Base-by-base conservation (phyloP, 1,284 basidiomycete species). In the Phylloboletellus chloephorus region DNA sequence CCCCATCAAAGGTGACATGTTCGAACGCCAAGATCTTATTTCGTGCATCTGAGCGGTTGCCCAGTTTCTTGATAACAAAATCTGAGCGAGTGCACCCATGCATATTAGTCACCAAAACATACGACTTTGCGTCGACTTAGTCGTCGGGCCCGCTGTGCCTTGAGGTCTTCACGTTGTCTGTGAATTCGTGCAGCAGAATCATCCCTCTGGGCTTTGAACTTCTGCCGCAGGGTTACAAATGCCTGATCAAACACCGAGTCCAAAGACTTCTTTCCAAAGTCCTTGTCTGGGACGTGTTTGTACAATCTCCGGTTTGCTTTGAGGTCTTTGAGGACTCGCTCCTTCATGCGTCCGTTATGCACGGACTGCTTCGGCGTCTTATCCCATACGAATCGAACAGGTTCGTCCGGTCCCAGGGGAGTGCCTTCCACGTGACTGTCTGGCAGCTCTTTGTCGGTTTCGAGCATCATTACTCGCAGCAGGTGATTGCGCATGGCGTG, bases 321-420 rank as follows among this genome's bases (percentile, higher is more conserved):
- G 39, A 86, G 60, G 52, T 84, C 79, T 5, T 64, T 63, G 17
- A 85, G 54, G 10, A 85, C 57, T 12, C 77, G 75, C 12, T 67
- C 61, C 61, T 81, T 85, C 82, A 85, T 86, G 6, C 72, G 69
- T 5, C 67, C 65, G 45, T 86, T 86, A 50, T 85, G 82, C 15
- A 76, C 67, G 0, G 81, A 84, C 51, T 85, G 80, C 46, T 76
- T 82, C 7, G 72, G 67, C 1, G 82, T 86, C 58, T 82, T 82
- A 41, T 79, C 75, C 82, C 82, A 86, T 3, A 84, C 78, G 52
- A 86, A 86, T 11, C 83, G 78, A 8, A 87, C 66, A 2, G 81
- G 73, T 15, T 78, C 69, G 15, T 66, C 54, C 6, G 65, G 48
- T 3, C 61, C 61, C 2, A 79, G 50, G 2, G 61, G 48, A 8